Evolutionary conservation across 768 basidiomycete genomes (phyloP).

Genomic region (Kwoniella botswanensis): DNA sequence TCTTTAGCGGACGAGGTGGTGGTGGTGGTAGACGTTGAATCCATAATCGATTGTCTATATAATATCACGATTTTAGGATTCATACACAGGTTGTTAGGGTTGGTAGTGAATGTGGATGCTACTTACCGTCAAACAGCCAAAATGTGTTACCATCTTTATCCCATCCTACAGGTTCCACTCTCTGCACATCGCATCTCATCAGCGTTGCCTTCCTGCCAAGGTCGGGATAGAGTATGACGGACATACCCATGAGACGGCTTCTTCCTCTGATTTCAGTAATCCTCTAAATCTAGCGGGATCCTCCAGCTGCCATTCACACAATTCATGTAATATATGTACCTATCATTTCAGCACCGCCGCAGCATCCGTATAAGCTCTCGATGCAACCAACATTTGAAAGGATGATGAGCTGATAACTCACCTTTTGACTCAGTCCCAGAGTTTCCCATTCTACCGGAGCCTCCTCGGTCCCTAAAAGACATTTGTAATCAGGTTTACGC

Average conservation of each 20-base stretch:
- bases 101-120: neutral
- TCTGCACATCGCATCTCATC: conserved; percentile 29
- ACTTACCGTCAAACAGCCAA: conserved; percentile 58
- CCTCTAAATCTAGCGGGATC: conserved; percentile 56
- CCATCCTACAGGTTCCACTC: conserved; percentile 58
- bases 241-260: conserved; percentile 50
- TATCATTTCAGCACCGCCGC: conserved; percentile 12
- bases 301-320: conserved; percentile 59
- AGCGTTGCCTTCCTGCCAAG: neutral
- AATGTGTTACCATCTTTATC: conserved; percentile 57
- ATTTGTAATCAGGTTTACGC: conserved; percentile 32
- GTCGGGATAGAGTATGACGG: conserved; percentile 9
- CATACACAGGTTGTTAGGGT: neutral
- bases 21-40: conserved; percentile 52
- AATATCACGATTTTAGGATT: neutral
- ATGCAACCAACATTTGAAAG: neutral
- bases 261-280: conserved; percentile 53
- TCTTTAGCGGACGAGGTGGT: conserved; percentile 44
- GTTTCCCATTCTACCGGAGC: conserved; percentile 51
- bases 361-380: no score
- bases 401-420: conserved; percentile 11
- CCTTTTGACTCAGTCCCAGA: conserved; percentile 53
- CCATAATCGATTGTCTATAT: conserved; percentile 56
- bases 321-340: conserved; percentile 54
- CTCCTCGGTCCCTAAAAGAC: conserved; percentile 45